These are phyloP conservation scores for Raphanus sativus DNA, from an alignment of 345 rosid genomes.

Conservation along the genomic window DNA sequence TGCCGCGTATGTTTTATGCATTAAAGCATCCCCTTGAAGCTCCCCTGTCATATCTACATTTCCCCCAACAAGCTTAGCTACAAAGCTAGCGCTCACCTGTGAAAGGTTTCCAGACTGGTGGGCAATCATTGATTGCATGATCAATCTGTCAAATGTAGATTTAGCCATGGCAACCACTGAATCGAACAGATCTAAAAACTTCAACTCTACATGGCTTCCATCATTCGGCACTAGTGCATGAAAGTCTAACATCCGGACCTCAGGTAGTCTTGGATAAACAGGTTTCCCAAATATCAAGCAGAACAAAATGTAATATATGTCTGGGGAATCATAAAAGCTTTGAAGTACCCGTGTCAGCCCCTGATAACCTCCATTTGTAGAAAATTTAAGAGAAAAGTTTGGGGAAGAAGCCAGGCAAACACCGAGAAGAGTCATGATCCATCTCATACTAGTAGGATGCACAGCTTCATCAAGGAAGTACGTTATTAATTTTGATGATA, in stretches of 20 bases:
- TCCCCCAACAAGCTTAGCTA: constrained; percentile 91
- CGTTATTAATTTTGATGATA: constrained; percentile 91
- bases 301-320: constrained; percentile 93
- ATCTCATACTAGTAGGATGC: constrained; percentile 99
- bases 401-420: constrained; percentile 90
- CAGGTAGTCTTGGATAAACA: constrained; percentile 96
- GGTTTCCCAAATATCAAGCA: constrained; percentile 93
- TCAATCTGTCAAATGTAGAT: constrained; percentile 90
- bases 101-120: constrained; percentile 89
- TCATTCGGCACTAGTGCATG: constrained; percentile 95
- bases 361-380: constrained; percentile 92
- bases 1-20: constrained; percentile 99
- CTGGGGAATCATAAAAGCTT: constrained; percentile 97
- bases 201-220: constrained; percentile 73
- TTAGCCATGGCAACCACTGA: constrained; percentile 91
- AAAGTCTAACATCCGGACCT: constrained; percentile 98
- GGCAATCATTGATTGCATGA: constrained; percentile 81
- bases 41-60: constrained; percentile 81
- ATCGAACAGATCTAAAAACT: constrained; percentile 85
- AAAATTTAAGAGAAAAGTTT: constrained; percentile 88
- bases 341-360: constrained; percentile 83
- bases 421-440: constrained; percentile 99
- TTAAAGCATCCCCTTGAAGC: constrained; percentile 99
- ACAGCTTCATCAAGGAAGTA: constrained; percentile 99
- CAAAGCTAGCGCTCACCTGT: constrained; percentile 79